Percentiles rank a stretch among this genome's conserved stretches.
Evolutionary conservation across 495 filamentous ascomycete species (phyloP).

Genomic region (Penicillium coffeae): DNA sequence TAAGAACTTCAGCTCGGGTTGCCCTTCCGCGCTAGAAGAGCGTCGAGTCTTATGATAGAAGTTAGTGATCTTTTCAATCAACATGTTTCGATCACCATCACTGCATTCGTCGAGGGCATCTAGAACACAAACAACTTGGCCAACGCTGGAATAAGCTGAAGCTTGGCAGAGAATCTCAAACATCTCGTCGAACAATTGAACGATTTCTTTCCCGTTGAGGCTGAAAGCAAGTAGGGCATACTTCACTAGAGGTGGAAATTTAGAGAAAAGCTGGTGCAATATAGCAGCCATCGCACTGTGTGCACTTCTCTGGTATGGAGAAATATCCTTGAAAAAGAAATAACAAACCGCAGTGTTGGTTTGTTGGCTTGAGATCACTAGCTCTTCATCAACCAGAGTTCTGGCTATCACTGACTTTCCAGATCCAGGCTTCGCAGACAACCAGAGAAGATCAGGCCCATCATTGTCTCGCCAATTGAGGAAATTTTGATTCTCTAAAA

Average conservation of each 20-base stretch:
- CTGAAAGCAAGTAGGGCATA: constrained; percentile 22
- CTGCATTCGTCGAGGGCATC: constrained; percentile 45
- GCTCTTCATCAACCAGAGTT: constrained; percentile 1
- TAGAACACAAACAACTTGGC: constrained; percentile 47
- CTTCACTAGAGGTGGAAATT: constrained; percentile 13
- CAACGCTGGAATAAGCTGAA: constrained; percentile 29
- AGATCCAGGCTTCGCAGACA: constrained; percentile 8
- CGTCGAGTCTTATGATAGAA: constrained; percentile 6
- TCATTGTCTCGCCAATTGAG: constrained; percentile 5
- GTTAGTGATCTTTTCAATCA: constrained; percentile 15
- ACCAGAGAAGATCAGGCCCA: constrained; percentile 4
- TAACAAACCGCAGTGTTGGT: constrained; percentile 31
- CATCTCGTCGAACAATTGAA: constrained; percentile 30
- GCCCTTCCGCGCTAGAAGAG: not conserved
- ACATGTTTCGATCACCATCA: constrained; percentile 6
- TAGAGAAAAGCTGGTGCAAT: constrained; percentile 46
- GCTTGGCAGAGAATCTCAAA: constrained; percentile 38
- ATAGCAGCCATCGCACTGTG: constrained; percentile 40
- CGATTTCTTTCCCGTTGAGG: constrained; percentile 31
- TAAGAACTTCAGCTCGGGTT: constrained; percentile 40
- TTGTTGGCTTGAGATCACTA: constrained; percentile 3
- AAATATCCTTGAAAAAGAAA: constrained; percentile 59
- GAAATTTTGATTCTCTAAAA: constrained; percentile 11
- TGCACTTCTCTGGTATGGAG: constrained; percentile 37
- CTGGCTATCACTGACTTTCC: constrained; percentile 6